Percentiles rank a stretch among this genome's conserved stretches.
Evolutionary conservation across 2,329 filamentous ascomycete species (phyloP).

Genomic region (Epichloe typhina): DNA sequence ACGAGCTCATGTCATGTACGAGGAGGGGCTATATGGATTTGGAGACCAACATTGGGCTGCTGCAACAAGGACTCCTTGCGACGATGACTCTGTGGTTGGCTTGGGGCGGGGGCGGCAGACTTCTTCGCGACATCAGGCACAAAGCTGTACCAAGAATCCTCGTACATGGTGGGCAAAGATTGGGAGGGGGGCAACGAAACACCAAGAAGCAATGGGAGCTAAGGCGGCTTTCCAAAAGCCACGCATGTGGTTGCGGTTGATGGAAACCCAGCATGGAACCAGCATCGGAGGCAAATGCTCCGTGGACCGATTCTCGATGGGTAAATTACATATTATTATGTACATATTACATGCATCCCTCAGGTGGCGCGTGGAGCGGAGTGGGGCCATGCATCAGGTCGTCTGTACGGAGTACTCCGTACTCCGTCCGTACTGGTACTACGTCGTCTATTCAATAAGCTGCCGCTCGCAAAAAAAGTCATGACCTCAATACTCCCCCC

Average conservation of each 20-base stretch:
- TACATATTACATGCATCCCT: too few species aligned
- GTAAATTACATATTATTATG: too few species aligned
- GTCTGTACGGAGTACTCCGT: too few species aligned
- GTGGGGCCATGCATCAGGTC: too few species aligned
- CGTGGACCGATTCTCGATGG: constrained; percentile 1
- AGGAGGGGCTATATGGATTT: constrained; percentile 7
- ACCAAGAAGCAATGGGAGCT: background rate
- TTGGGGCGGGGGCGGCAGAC: constrained; percentile 29
- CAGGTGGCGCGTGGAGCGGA: too few species aligned
- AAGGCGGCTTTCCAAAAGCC: constrained; percentile 14
- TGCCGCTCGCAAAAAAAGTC: background rate
- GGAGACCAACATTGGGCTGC: constrained; percentile 43
- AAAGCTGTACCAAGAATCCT: constrained; percentile 75
- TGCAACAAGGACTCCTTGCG: constrained; percentile 59
- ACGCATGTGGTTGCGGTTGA: constrained; percentile 2
- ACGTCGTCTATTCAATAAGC: too few species aligned
- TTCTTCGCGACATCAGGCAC: constrained; percentile 48
- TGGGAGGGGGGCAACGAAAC: background rate
- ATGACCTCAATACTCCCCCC: background rate
- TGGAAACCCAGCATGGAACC: too few species aligned
- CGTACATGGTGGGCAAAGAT: constrained; percentile 47
- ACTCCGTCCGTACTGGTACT: too few species aligned
- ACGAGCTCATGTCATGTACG: background rate
- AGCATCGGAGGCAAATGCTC: constrained; percentile 4
- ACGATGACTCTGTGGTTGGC: constrained; percentile 39